phyloP scores from a whole-genome alignment of 805 yeast genomes.

The Zygoascus ofunaensis region DNA sequence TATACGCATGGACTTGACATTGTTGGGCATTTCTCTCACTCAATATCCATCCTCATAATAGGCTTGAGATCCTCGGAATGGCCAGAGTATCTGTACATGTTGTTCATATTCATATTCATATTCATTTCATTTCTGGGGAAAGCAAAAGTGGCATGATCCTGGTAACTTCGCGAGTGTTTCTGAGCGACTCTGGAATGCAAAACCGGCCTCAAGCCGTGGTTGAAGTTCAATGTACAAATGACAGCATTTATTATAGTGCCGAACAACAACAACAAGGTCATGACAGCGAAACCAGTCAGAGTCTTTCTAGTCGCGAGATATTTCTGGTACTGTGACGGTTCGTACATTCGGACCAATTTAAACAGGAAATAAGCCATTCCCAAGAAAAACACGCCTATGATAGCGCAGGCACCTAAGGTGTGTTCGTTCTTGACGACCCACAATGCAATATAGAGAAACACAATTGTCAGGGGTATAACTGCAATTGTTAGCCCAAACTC shows the following conservation, averaged over 20 bases:
- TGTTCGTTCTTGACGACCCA: constrained; percentile 32
- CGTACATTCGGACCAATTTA: constrained; percentile 38
- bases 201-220: constrained; percentile 21
- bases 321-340: constrained; percentile 32
- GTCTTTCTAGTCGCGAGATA: constrained; percentile 37
- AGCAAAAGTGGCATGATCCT: no score
- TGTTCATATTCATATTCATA: no score
- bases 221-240: constrained; percentile 24
- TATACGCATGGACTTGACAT: no score
- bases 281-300: constrained; percentile 36
- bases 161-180: no score
- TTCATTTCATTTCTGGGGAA: no score
- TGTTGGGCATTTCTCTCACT: no score
- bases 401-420: constrained; percentile 21
- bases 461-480: constrained; percentile 37
- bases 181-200: constrained; percentile 2
- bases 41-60: no score
- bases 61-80: no score
- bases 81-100: no score
- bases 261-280: constrained; percentile 34
- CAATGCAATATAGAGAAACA: constrained; percentile 32
- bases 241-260: constrained; percentile 27
- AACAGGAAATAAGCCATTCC: constrained; percentile 40
- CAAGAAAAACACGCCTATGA: constrained; percentile 30
- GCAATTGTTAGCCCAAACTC: constrained; percentile 41